These are phyloP conservation scores for Arthrobotrys musiformis DNA, from an alignment of 2,329 filamentous ascomycete genomes.

Conservation along the genomic window DNA sequence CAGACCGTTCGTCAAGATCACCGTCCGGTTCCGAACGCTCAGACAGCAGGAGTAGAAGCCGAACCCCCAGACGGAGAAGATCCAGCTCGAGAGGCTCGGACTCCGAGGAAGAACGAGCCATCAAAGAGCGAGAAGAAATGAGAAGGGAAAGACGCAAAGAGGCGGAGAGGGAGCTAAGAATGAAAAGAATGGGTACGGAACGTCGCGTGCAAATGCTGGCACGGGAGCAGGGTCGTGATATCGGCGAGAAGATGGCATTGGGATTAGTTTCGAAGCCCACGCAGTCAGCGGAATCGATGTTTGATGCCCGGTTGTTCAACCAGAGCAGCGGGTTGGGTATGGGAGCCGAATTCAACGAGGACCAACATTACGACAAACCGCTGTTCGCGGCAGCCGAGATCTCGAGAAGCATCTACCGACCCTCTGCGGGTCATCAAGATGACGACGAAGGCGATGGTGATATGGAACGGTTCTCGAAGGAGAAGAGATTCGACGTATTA, in stretches of 20 bases:
- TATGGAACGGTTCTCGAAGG: conserved; percentile 87
- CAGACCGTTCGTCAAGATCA: conserved; percentile 57
- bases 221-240: conserved; percentile 93
- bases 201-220: conserved; percentile 91
- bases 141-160: conserved; percentile 82
- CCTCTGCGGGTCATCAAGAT: conserved; percentile 78
- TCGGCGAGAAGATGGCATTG: conserved; percentile 94
- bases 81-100: conserved; percentile 62
- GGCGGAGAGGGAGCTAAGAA: conserved; percentile 86
- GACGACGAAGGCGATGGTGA: conserved; percentile 79
- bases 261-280: conserved; percentile 90
- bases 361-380: conserved; percentile 96
- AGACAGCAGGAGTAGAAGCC: conserved; percentile 59
- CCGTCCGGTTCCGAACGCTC: conserved; percentile 47
- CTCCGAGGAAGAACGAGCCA: conserved; percentile 74
- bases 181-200: conserved; percentile 95
- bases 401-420: conserved; percentile 91
- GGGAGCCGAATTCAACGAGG: conserved; percentile 84
- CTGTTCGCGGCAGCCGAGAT: conserved; percentile 95
- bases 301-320: conserved; percentile 94
- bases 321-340: conserved; percentile 87
- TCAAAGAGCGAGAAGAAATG: conserved; percentile 79
- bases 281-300: conserved; percentile 91
- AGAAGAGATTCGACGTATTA: conserved; percentile 85
- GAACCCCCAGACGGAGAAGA: conserved; percentile 39